These are phyloP conservation scores for Piromyces sp. DNA, from an alignment of 192 early-diverging fungal species.

Conservation along the genomic window DNA sequence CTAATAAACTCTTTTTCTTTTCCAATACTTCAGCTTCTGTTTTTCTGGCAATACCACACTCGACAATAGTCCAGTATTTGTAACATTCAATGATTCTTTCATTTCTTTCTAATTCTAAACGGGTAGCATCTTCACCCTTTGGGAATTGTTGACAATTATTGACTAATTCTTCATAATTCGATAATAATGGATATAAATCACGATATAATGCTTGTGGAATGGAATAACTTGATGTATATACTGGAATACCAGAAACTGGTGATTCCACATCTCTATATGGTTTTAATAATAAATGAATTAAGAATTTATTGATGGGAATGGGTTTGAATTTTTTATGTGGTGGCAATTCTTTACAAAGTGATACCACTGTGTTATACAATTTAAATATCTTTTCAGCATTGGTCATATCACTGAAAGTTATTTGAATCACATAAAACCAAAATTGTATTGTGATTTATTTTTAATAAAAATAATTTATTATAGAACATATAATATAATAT, in stretches of 20 bases:
- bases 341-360: not conserved
- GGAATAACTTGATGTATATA: not conserved
- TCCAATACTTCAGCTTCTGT: constrained; percentile 19
- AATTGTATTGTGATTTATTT: too few species aligned
- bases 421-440: too few species aligned
- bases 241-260: constrained; percentile 7
- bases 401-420: not conserved
- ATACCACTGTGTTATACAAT: not conserved
- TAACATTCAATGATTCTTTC: constrained; percentile 14
- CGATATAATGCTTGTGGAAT: not conserved
- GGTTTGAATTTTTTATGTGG: not conserved
- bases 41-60: constrained; percentile 1
- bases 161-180: constrained; percentile 22
- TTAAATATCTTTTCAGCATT: not conserved
- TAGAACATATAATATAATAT: too few species aligned
- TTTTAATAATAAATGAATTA: constrained; percentile 1
- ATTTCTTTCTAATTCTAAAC: constrained; percentile 5
- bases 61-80: constrained; percentile 19
- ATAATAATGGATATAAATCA: constrained; percentile 10
- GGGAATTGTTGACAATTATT: constrained; percentile 16
- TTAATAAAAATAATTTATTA: too few species aligned
- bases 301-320: not conserved
- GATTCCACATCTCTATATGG: constrained; percentile 1
- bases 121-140: constrained; percentile 12
- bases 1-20: constrained; percentile 17